Evolutionary conservation across 2,329 filamentous ascomycete species (phyloP).

Genomic region (Diaporthe destruens): DNA sequence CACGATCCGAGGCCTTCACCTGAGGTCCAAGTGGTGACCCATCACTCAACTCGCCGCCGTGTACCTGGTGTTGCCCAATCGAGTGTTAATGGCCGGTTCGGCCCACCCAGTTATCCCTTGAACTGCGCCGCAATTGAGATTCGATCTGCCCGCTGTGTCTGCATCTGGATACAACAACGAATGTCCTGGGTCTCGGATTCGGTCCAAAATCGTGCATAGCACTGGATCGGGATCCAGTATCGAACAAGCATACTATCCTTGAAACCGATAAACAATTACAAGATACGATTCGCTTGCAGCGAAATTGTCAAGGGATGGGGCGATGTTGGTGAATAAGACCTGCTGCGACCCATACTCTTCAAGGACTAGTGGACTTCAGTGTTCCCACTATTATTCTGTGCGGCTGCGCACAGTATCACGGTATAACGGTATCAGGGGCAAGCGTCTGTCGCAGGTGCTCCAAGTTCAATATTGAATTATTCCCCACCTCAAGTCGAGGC

Average conservation of each 20-base stretch:
- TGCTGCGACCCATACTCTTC: neutral
- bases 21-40: conserved; percentile 28
- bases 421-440: conserved; percentile 7
- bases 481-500: conserved; percentile 11
- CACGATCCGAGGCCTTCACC: conserved; percentile 23
- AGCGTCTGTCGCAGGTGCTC: conserved; percentile 9
- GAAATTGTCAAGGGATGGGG: conserved; percentile 17
- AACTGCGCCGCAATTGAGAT: conserved; percentile 31
- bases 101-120: conserved; percentile 22
- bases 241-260: conserved; percentile 27
- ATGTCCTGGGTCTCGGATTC: neutral
- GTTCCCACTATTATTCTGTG: conserved; percentile 12
- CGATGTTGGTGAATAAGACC: conserved; percentile 13
- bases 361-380: neutral
- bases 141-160: conserved; percentile 26
- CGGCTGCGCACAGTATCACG: conserved; percentile 16
- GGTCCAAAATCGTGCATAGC: conserved; percentile 21
- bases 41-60: conserved; percentile 21
- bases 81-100: conserved; percentile 33
- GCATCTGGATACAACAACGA: neutral
- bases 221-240: conserved; percentile 17
- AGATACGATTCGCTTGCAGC: conserved; percentile 19
- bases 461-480: conserved; percentile 15
- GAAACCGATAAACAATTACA: conserved; percentile 32
- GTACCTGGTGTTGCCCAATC: conserved; percentile 26